Percentiles rank a stretch among this genome's conserved stretches.
Evolutionary conservation across 2,329 filamentous ascomycete genomes (phyloP).

Genomic region (Beauveria sp.): DNA sequence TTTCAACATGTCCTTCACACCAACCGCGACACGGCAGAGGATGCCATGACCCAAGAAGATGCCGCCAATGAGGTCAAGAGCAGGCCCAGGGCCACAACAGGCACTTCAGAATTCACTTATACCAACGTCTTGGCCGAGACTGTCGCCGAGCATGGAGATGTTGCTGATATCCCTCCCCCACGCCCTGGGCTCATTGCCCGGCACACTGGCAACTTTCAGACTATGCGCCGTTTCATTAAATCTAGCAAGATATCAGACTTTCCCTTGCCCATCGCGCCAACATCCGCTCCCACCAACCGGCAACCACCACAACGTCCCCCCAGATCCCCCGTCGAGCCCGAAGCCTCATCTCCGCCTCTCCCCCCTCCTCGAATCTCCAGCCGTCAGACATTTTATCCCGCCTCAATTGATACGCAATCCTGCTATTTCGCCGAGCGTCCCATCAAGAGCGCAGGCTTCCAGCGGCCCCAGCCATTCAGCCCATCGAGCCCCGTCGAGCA

Average conservation of each 20-base stretch:
- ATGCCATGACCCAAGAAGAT: conserved; percentile 11
- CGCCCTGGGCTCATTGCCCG: conserved; percentile 5
- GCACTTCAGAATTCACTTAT: background rate
- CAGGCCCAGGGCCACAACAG: conserved; percentile 4
- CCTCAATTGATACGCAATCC: conserved; percentile 32
- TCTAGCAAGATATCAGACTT: conserved; percentile 4
- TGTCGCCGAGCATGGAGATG: background rate
- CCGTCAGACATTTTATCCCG: conserved; percentile 38
- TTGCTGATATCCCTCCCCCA: background rate
- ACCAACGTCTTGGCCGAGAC: conserved; percentile 6
- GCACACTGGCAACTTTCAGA: conserved; percentile 10
- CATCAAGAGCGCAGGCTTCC: conserved; percentile 36
- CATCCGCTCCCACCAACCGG: background rate
- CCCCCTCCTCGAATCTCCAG: conserved; percentile 50
- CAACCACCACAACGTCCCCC: conserved; percentile 26
- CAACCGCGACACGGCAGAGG: conserved; percentile 38
- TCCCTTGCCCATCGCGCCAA: background rate
- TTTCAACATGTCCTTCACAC: conserved; percentile 59
- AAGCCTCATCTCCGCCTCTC: conserved; percentile 31
- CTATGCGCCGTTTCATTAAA: conserved; percentile 11
- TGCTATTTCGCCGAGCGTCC: conserved; percentile 33
- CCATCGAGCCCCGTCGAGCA: conserved; percentile 19
- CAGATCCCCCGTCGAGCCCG: conserved; percentile 30
- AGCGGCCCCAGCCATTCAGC: conserved; percentile 36
- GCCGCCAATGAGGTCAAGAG: background rate